Evolutionary conservation across 192 early-diverging fungal species (phyloP), one percentile per base, ranked within the genome.

Genomic region (Linnemannia exigua): DNA sequence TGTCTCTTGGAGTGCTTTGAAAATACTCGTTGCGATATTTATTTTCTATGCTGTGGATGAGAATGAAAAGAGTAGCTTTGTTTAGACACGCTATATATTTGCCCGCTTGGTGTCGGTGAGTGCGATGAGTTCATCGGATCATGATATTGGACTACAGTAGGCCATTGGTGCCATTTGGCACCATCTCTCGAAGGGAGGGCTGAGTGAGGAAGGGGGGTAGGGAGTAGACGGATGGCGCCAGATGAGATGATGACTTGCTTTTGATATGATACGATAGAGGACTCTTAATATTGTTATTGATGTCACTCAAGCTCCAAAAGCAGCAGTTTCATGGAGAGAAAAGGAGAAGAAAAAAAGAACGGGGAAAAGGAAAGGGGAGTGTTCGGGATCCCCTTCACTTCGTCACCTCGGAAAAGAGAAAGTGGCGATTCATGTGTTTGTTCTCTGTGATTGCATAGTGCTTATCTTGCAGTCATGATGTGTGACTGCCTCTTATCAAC

Each of bases 401-500:
- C 52, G 52, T 54, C 52, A 25, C 7, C 5, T 50, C 48, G 1
- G 9, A 17, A 2, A 50, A 14, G 15, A 50, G 17, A 17, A 50
- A 50, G 48, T 22, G 69, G 50, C 33, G 44, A 73, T 73, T 25
- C 72, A 73, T 73, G 72, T 73, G 72, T 73, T 73, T 73, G 25
- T n/a, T n/a, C n/a, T n/a, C n/a, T n/a, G n/a, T n/a, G n/a, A n/a
- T n/a, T n/a, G n/a, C n/a, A 35, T 46, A 22, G 22, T 50, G 12
- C 17, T 73, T 73, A 47, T 51, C 72, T 73, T 33, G 47, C 48
- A 73, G 47, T 52, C 72, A 50, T 51, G 7, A 20, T 51, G 8
- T 36, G 72, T 73, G 72, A 73, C 72, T 48, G 72, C n/a, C 8
- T 52, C 8, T 28, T 51, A 72, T 19, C 25, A n/a, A 25, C 47